These are phyloP conservation scores for Metschnikowia vanudenii DNA, from an alignment of 805 yeast genomes.

Conservation along the genomic window DNA sequence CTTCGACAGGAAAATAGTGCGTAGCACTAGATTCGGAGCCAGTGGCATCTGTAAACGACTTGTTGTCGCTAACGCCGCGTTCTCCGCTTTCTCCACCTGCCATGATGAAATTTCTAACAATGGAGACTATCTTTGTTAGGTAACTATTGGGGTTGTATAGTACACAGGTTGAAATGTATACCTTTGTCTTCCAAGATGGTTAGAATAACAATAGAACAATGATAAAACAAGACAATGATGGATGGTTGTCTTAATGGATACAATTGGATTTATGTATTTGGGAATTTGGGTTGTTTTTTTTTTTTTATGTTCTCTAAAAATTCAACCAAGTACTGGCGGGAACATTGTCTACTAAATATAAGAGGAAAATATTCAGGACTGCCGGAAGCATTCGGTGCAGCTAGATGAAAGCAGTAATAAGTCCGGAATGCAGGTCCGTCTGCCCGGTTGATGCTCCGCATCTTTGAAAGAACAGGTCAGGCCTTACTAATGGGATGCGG, in stretches of 20 bases:
- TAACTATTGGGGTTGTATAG: not conserved
- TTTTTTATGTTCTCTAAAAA: too few relatives aligned
- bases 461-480: not conserved
- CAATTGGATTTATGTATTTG: too few relatives aligned
- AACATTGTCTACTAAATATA: not conserved
- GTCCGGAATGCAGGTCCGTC: not conserved
- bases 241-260: too few relatives aligned
- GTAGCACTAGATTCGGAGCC: not conserved
- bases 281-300: too few relatives aligned
- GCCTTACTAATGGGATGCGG: not conserved
- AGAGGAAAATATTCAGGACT: not conserved
- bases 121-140: not conserved
- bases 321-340: not conserved
- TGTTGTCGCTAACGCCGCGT: not conserved
- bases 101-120: not conserved
- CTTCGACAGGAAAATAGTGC: constrained; percentile 1
- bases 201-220: too few relatives aligned
- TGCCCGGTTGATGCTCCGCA: not conserved
- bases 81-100: constrained; percentile 1
- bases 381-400: not conserved
- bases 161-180: too few relatives aligned
- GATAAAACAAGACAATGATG: too few relatives aligned
- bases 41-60: not conserved
- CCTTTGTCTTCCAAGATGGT: too few relatives aligned
- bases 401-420: not conserved